phyloP scores from a whole-genome alignment of 257 asterid species.

The Solanum megistacrolobum region DNA sequence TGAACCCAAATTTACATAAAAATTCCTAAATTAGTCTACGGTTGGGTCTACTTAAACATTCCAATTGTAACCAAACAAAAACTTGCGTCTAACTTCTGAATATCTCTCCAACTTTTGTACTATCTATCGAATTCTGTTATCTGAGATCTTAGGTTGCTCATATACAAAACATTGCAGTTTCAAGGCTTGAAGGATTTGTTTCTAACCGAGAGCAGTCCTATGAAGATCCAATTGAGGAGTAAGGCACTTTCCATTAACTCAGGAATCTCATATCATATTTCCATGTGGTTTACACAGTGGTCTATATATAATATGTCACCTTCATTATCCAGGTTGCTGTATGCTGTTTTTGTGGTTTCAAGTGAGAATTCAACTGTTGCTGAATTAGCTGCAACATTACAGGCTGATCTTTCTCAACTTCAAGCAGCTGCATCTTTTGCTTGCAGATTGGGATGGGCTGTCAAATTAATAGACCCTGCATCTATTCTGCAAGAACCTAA shows the following conservation, averaged over 20 bases:
- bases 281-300: slow-evolving; percentile 1
- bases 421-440: slow-evolving; percentile 99
- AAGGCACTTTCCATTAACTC: slow-evolving; percentile 21
- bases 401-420: slow-evolving; percentile 93
- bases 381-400: slow-evolving; percentile 86
- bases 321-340: slow-evolving; percentile 71
- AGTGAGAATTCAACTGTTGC: slow-evolving; percentile 97
- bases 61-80: background rate
- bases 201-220: slow-evolving; percentile 97
- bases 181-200: slow-evolving; percentile 99
- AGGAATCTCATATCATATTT: slow-evolving; percentile 12
- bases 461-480: slow-evolving; percentile 85
- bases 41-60: background rate
- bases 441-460: slow-evolving; percentile 99
- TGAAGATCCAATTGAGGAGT: slow-evolving; percentile 99
- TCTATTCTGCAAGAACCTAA: slow-evolving; percentile 80
- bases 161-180: slow-evolving; percentile 56
- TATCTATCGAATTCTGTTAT: background rate
- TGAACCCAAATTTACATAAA: background rate
- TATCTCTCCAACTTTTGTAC: background rate
- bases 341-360: slow-evolving; percentile 98
- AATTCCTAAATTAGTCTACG: background rate
- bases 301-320: slow-evolving; percentile 16
- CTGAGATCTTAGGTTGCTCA: slow-evolving; percentile 13
- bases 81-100: background rate